Evolutionary conservation across 108 stramenopile genomes (phyloP).

Genomic region (Skeletonema costatum): DNA sequence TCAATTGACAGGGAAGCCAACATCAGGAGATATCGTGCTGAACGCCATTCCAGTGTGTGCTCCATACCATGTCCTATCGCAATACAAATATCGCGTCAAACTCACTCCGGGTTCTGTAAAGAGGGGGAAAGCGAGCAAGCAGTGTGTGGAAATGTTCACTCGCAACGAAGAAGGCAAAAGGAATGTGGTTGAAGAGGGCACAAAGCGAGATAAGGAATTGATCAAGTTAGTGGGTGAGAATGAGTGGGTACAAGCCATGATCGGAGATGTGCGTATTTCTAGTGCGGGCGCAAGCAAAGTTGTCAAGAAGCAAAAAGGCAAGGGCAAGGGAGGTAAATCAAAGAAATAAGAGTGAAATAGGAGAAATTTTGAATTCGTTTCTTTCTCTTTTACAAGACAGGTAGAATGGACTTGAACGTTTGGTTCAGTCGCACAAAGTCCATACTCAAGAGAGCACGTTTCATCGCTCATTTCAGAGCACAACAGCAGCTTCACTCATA

Average conservation of each 20-base stretch:
- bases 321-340: constrained; percentile 39
- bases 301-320: constrained; percentile 59
- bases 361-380: background rate
- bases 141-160: constrained; percentile 80
- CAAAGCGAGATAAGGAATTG: constrained; percentile 61
- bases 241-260: constrained; percentile 82
- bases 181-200: constrained; percentile 26
- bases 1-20: constrained; percentile 86
- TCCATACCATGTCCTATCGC: constrained; percentile 86
- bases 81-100: constrained; percentile 90
- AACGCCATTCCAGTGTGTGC: constrained; percentile 93
- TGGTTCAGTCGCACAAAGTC: too few relatives aligned
- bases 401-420: background rate
- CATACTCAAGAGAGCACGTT: too few relatives aligned
- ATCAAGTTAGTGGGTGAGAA: constrained; percentile 85
- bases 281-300: constrained; percentile 83
- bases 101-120: constrained; percentile 85
- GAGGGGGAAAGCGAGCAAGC: constrained; percentile 87
- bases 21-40: constrained; percentile 79
- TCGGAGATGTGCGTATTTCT: constrained; percentile 82
- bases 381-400: background rate
- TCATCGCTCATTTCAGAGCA: too few relatives aligned
- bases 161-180: constrained; percentile 41
- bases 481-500: too few relatives aligned
- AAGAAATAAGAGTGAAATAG: constrained; percentile 33